Evolutionary conservation across 352 stramenopile species (phyloP), one percentile per base, ranked within the genome.

Genomic region (Phytophthora uliginosa): DNA sequence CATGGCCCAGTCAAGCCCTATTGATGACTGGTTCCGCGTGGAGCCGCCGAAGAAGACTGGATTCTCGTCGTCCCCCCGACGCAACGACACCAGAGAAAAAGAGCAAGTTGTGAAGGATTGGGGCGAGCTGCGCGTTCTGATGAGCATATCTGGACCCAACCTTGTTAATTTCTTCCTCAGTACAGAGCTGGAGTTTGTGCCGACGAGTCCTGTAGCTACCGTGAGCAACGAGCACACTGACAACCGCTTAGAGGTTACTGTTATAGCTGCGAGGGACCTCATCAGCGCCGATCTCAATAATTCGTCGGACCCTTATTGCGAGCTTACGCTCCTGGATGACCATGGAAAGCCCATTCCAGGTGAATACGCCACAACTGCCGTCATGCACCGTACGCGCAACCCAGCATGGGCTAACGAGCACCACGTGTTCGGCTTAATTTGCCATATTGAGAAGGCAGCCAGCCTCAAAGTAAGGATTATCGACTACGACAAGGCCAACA

Each of bases 1-100:
- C 22, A 89, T 73, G 4, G 71, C 52, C 6, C 78, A 91, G 22
- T 92, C 87, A 0, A 85, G 93, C 24, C 59, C 81, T 7, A 73
- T 94, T 20, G 87, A 94, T 57, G 77, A 74, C 8, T 93, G 83
- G 84, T 94, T 93, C 33, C 82, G 85, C 7, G 50, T 94, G 18
- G 77, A 92, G 33, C 82, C 82, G 2, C 85, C 84, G 4, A 48
- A 66, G 26, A 73, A 73, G 31, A 68, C 57, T 5, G 66, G 56
- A 18, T 42, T 53, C 22, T 55, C 63, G 59, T 76, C 77, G 13
- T 73, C 68, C 4, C 81, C 74, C 8, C 73, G 71, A 22, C 74
- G 59, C 0, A 72, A 78, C 31, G 63, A 75, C 36, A 69, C 59
- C 26, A 50, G 65, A 40, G 77, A 88, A 22, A 79, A 91, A 22